Base-by-base conservation (phyloP, 2,329 filamentous ascomycete species). In the Thyridium curvatum region DNA sequence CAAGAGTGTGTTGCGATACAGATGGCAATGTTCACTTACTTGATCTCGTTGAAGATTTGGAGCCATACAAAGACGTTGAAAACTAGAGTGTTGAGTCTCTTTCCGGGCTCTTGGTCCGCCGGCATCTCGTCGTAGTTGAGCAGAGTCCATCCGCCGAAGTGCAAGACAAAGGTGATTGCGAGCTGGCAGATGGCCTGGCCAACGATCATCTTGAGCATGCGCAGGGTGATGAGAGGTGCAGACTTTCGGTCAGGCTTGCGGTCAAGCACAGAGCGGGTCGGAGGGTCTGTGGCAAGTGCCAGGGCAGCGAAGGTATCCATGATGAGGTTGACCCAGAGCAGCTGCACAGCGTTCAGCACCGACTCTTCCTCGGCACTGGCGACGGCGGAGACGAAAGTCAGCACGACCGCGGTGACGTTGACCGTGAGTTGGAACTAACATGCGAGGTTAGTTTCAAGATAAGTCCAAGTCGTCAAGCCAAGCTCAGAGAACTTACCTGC, bases 131-230 rank as follows among this genome's bases (percentile, higher is more conserved):
- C 58, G 49, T 82, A 78, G 8, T 68, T 68, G n/a, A 87, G 69
- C 28, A 54, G 65, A 42, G 62, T 62, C 36, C 74, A 79, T 26
- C 77, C 87, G 50, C 90, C 32, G 10, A 26, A 26, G 21, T 83
- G 77, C 10, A 87, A 69, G 43, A 82, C 71, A 40, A 86, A 75
- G 0, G 82, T 61, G 17, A 88, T 75, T 3, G 71, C 70, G 0
- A 91, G 74, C 57, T 93, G 84, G 57, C 84, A 89, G 45, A 90
- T 77, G 8, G 83, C 74, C 56, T 93, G 84, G 1, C 85, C 86
- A 39, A 89, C 76, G 43, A 93, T 90, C 85, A 90, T 93, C 66
- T 93, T 93, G 82, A 84, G 86, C 86, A 91, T 91, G 31, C 77
- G 81, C 33, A 82, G 65, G 3, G 76, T 86, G 49, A 91, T 86